Evolutionary conservation across 2,329 filamentous ascomycete genomes (phyloP).

Genomic region (Aspergillus puulaauensis): DNA sequence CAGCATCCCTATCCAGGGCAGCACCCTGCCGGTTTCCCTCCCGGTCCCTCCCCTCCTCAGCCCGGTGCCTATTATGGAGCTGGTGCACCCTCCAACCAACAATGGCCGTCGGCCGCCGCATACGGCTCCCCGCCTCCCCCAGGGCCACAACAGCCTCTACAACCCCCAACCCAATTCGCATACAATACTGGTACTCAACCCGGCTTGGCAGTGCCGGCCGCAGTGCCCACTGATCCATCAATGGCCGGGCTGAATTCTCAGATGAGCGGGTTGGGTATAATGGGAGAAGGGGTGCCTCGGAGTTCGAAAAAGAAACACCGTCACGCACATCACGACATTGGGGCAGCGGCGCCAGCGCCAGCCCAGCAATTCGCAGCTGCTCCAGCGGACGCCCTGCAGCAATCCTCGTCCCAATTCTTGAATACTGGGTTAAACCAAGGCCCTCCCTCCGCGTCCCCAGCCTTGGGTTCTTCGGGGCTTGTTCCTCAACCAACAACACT

Average conservation of each 20-base stretch:
- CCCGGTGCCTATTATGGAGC: constrained; percentile 37
- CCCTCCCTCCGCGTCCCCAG: constrained; percentile 29
- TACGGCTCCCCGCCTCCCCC: constrained; percentile 24
- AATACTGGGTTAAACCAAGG: constrained; percentile 53
- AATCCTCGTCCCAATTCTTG: constrained; percentile 58
- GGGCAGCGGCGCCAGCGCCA: constrained; percentile 50
- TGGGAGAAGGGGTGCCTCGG: constrained; percentile 48
- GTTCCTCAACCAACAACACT: constrained; percentile 36
- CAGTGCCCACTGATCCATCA: constrained; percentile 25
- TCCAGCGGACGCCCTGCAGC: constrained; percentile 40
- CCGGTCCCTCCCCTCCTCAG: constrained; percentile 40
- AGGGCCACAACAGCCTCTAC: constrained; percentile 21
- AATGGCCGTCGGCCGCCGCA: constrained; percentile 27
- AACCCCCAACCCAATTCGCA: constrained; percentile 24
- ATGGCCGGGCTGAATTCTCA: constrained; percentile 57
- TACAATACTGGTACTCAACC: constrained; percentile 30
- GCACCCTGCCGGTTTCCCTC: constrained; percentile 33
- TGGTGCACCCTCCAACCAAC: constrained; percentile 31
- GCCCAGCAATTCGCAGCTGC: constrained; percentile 65
- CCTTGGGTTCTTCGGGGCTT: constrained; percentile 23
- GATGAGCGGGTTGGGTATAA: constrained; percentile 74
- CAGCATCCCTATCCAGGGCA: constrained; percentile 55
- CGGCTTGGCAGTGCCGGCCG: constrained; percentile 14
- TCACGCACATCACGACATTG: constrained; percentile 85
- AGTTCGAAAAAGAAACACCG: constrained; percentile 83